Evolutionary conservation across 2,329 filamentous ascomycete species (phyloP), one percentile per base, ranked within the genome.

Genomic region (Onygenales sp.): DNA sequence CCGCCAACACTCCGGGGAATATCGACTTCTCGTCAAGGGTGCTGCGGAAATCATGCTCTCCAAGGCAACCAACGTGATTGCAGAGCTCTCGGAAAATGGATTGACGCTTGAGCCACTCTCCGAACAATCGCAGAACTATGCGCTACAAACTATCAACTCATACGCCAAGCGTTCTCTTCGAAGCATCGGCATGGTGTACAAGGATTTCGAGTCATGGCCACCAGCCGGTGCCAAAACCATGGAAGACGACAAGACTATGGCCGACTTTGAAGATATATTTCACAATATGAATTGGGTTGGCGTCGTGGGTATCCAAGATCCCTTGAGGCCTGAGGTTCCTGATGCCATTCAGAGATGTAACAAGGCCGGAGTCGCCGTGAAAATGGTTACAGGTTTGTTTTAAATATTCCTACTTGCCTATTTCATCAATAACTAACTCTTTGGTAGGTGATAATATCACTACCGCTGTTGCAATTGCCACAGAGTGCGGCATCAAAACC

Each of bases 301-400:
- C 14, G 74, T 88, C 42, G 83, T 87, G 48, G 86, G 85, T 60
- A 89, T 89, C 63, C 84, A 88, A 64, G 86, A 89, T 66, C 86
- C 86, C 36, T 79, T 89, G 14, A 76, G 86, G 53, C 76, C 79
- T 5, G 84, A 84, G 59, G 86, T 89, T 21, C 76, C 81, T 11
- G 78, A 81, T 47, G 85, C 86, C 44, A 86, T 89, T 52, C 73
- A 75, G 55, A 80, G 81, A 63, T 87, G 85, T 57, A 79, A 84
- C 59, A 76, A 75, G 31, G 86, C 86, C 14, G 85, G 85, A 52
- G 85, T 89, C 13, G 76, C 81, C 53, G 84, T 87, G 47, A 84
- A 85, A 60, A 87, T 87, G 84, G 84, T 87, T 49, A 87, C 84
- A 27, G 84, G 69, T 50, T 45, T 44, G 17, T 5, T 33, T 39